Conservation (phyloP, 805 yeast species). For the Jamesozyma lodderae region DNA sequence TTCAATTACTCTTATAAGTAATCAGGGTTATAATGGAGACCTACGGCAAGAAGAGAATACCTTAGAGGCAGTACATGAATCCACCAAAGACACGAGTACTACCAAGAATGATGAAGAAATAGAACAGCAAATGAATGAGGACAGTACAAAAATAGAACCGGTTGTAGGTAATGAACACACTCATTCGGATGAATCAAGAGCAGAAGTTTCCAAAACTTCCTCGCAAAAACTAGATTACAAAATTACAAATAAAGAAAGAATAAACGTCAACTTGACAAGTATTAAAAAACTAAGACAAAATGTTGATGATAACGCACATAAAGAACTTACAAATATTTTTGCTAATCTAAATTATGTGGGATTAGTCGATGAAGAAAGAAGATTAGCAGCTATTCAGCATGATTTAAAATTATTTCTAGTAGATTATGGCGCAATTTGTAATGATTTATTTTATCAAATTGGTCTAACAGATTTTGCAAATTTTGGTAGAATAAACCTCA, state of each 20-base stretch:
- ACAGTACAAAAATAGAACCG: no score
- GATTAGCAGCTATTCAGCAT: conserved; percentile 77
- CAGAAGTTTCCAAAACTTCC: not conserved
- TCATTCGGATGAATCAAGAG: no score
- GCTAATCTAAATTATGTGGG: conserved; percentile 72
- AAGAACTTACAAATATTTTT: conserved; percentile 57
- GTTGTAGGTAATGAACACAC: no score
- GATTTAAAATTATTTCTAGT: conserved; percentile 69
- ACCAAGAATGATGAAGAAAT: no score
- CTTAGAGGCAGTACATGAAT: no score
- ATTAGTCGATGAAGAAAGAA: conserved; percentile 56
- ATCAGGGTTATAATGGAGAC: no score
- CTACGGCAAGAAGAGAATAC: no score
- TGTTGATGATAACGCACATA: conserved; percentile 39
- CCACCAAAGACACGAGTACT: no score
- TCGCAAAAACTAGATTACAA: conserved; percentile 8
- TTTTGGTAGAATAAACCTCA: conserved; percentile 53
- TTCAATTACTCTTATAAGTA: no score
- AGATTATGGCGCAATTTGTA: conserved; percentile 64
- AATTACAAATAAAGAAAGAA: conserved; percentile 24
- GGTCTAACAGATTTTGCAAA: conserved; percentile 72
- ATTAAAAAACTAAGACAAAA: conserved; percentile 46
- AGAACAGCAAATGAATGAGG: no score
- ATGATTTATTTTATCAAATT: conserved; percentile 72
- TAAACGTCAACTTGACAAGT: conserved; percentile 46